Base-by-base conservation (phyloP, 768 basidiomycete species). In the Auricularia heimuer region DNA sequence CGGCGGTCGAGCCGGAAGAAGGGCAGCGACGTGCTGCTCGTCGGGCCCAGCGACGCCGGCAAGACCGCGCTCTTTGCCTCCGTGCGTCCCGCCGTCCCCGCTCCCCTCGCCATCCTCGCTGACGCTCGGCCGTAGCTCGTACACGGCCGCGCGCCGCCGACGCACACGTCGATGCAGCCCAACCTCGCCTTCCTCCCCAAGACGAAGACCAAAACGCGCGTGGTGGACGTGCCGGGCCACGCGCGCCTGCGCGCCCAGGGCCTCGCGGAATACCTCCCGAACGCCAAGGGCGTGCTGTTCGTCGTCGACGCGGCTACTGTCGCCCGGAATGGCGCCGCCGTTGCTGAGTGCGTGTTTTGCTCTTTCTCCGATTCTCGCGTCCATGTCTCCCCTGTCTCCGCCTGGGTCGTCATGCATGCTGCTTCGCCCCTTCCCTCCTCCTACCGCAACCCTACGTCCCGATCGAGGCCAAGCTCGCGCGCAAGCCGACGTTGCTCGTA, bases 201-300 rank as follows among this genome's bases (percentile, higher is more conserved):
- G n/a, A 71, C 78, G 77, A 54, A 82, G 81, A 29, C 29, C 68
- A 71, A 74, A 14, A 71, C 88, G 56, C 82, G 78, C 47, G 74
- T 89, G 12, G 77, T 92, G 18, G 92, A 94, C 73, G 75, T 94
- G 51, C 92, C 92, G 7, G 92, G 92, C n/a, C 92, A 94, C 73
- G 88, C 91, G 10, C 83, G 92, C 51, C 81, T 94, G 64, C 77
- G 90, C 36, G 83, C 83, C 69, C 89, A 91, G 70, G 56, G 56
- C 14, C 89, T 91, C 71, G 77, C 75, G 61, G 89, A 92, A 51
- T 75, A 87, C 69, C 73, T 94, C 24, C 66, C 76, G 3, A 80
- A 84, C 39, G 83, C 89, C 1, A 87, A 85, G 69, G 85, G 78
- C 2, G 73, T 94, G 35, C 85, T 82, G 3, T 94, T 94, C 70